These are phyloP conservation scores for Aspergillus saccharolyticus DNA, from an alignment of 495 filamentous ascomycete species.

Conservation along the genomic window DNA sequence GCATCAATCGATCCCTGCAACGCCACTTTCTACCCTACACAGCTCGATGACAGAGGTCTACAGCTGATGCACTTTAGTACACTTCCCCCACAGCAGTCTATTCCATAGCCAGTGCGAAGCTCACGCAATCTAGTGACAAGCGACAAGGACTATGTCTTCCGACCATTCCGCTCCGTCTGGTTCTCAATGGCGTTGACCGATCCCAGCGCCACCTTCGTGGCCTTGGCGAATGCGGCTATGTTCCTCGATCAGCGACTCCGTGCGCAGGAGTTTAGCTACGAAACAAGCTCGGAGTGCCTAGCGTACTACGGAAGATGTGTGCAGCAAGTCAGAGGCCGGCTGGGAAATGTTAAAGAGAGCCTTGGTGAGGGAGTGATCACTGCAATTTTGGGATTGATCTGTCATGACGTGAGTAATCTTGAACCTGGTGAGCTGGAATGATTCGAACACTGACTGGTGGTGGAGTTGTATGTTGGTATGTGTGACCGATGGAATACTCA, in stretches of 20 bases:
- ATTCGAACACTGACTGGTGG: neutral
- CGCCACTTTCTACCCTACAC: neutral
- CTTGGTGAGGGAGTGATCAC: neutral
- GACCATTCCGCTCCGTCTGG: slow-evolving; percentile 23
- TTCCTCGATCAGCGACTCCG: slow-evolving; percentile 18
- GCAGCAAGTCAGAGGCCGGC: neutral
- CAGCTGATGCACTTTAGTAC: slow-evolving; percentile 3
- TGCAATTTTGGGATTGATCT: slow-evolving; percentile 1
- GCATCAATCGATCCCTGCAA: neutral
- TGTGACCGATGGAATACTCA: slow-evolving; percentile 18
- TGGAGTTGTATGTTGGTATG: slow-evolving; percentile 18
- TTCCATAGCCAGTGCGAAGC: neutral
- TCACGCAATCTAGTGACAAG: slow-evolving; percentile 14
- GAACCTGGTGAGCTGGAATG: neutral
- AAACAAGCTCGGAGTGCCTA: slow-evolving; percentile 10
- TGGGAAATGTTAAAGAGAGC: neutral
- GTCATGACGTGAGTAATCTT: neutral
- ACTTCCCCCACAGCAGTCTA: neutral
- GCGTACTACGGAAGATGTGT: neutral
- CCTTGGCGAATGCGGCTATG: slow-evolving; percentile 23
- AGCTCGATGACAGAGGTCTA: neutral
- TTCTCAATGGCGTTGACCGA: slow-evolving; percentile 22
- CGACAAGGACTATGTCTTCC: slow-evolving; percentile 20
- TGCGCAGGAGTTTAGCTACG: slow-evolving; percentile 14
- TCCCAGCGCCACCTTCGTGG: slow-evolving; percentile 18